These are phyloP conservation scores for Eucalyptus regnans DNA, from an alignment of 345 rosid species.

Conservation along the genomic window DNA sequence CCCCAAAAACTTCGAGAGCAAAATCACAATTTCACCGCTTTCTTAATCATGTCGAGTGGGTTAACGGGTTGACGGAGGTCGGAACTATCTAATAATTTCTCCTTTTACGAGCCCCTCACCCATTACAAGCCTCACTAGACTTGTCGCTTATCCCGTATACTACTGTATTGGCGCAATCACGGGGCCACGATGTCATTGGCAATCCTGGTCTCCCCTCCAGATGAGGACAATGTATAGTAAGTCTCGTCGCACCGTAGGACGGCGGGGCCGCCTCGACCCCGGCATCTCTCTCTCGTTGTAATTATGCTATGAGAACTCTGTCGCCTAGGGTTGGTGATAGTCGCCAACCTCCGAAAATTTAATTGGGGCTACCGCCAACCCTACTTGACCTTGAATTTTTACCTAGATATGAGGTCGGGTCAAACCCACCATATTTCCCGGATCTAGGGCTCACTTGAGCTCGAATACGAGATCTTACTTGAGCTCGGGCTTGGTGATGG, in stretches of 20 bases:
- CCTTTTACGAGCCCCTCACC: neutral
- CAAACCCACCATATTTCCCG: rapidly evolving
- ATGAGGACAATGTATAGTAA: neutral
- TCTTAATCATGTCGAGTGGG: neutral
- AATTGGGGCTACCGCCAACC: rapidly evolving
- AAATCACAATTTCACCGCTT: neutral
- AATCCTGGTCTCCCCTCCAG: too few relatives aligned
- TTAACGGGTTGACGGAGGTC: neutral
- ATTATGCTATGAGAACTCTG: neutral
- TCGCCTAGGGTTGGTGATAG: neutral
- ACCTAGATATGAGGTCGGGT: neutral
- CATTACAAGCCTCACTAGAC: neutral
- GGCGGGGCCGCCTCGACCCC: neutral
- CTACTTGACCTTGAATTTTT: rapidly evolving
- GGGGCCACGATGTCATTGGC: neutral
- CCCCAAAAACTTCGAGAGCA: neutral
- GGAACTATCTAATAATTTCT: neutral
- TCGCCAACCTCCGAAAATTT: neutral
- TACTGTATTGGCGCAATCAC: rapidly evolving
- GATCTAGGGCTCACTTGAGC: rapidly evolving
- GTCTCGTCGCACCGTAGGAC: rapidly evolving
- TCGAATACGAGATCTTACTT: too few relatives aligned
- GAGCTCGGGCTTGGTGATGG: neutral
- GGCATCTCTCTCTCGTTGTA: neutral
- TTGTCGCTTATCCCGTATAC: neutral